Conservation (phyloP, 2,329 filamentous ascomycete species). For the Aspergillus flavus region DNA sequence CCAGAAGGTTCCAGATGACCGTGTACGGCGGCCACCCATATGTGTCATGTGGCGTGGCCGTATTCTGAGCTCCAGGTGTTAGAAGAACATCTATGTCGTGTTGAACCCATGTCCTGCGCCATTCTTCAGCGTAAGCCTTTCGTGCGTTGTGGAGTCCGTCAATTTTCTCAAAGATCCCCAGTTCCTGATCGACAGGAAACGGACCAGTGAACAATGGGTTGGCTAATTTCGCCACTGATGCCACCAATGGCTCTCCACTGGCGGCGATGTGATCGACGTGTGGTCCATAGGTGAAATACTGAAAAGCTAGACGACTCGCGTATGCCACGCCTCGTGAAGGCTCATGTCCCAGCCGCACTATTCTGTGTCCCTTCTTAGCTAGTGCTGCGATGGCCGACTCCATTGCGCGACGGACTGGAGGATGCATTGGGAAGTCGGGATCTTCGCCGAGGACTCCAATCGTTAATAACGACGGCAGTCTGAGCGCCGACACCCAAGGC, state of each 20-base stretch:
- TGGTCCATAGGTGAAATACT: constrained; percentile 41
- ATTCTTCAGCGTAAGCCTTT: constrained; percentile 39
- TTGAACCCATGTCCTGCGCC: constrained; percentile 46
- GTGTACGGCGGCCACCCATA: constrained; percentile 48
- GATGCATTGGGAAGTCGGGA: constrained; percentile 52
- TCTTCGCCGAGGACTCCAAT: constrained; percentile 56
- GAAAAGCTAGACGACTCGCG: constrained; percentile 40
- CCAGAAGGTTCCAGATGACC: constrained; percentile 54
- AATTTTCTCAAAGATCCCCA: constrained; percentile 42
- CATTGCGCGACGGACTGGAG: constrained; percentile 52
- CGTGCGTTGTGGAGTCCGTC: constrained; percentile 47
- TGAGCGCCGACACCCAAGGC: constrained; percentile 46
- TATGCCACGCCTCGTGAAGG: constrained; percentile 28
- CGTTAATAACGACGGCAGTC: constrained; percentile 32
- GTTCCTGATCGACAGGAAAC: constrained; percentile 28
- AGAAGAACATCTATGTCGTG: constrained; percentile 55
- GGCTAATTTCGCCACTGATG: constrained; percentile 37
- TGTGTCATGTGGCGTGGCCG: constrained; percentile 55
- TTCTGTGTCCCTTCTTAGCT: constrained; percentile 47
- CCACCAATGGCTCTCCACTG: constrained; percentile 49
- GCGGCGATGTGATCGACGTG: constrained; percentile 34
- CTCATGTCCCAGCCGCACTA: constrained; percentile 45
- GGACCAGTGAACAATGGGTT: constrained; percentile 31
- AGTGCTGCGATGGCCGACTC: constrained; percentile 45
- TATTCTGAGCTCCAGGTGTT: constrained; percentile 52